These are phyloP conservation scores for Sphaerulina populicola DNA, from an alignment of 2,329 filamentous ascomycete genomes.

Conservation along the genomic window DNA sequence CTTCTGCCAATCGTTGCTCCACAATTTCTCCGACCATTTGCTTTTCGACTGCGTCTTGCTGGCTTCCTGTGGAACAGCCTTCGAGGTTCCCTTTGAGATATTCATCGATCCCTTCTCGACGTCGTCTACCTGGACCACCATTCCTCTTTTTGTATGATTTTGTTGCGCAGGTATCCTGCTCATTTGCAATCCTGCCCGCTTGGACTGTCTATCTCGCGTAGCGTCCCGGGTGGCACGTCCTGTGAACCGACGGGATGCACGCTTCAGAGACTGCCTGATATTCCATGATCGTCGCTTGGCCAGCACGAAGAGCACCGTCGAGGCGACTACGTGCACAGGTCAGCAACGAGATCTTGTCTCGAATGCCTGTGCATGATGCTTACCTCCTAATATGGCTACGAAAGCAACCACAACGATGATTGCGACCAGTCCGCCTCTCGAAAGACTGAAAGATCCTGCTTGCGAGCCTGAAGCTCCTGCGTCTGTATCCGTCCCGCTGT, in stretches of 20 bases:
- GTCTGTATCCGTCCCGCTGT: constrained; percentile 24
- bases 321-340: constrained; percentile 48
- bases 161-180: constrained; percentile 9
- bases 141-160: constrained; percentile 23
- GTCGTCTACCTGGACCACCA: constrained; percentile 24
- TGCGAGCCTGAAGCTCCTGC: constrained; percentile 56
- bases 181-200: constrained; percentile 22
- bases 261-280: constrained; percentile 61
- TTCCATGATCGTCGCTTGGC: constrained; percentile 83
- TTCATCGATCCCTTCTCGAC: constrained; percentile 28
- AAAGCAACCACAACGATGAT: constrained; percentile 65
- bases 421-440: constrained; percentile 61
- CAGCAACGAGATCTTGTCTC: not conserved
- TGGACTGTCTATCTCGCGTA: constrained; percentile 16
- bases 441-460: constrained; percentile 54
- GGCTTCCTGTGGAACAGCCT: constrained; percentile 7
- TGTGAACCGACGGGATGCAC: constrained; percentile 48
- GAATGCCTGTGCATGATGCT: constrained; percentile 26
- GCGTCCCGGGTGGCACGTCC: constrained; percentile 28
- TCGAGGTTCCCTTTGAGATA: constrained; percentile 2
- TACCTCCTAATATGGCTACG: constrained; percentile 57
- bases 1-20: constrained; percentile 27
- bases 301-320: constrained; percentile 63
- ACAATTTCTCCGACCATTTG: constrained; percentile 19
- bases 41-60: constrained; percentile 8